These are phyloP conservation scores for Ustilago crameri DNA, from an alignment of 1,284 basidiomycete species.

Conservation along the genomic window DNA sequence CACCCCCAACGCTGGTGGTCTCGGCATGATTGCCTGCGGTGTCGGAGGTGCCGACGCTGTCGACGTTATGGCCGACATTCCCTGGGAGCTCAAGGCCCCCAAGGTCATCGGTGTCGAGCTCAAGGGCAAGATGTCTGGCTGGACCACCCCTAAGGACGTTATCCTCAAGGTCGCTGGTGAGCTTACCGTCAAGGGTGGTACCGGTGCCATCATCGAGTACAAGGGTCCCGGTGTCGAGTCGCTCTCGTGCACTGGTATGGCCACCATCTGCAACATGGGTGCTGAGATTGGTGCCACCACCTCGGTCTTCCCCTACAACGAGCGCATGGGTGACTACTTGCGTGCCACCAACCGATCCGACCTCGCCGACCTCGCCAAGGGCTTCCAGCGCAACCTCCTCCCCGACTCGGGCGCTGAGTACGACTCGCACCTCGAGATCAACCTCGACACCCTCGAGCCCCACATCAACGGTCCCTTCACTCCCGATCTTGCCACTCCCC, in stretches of 20 bases:
- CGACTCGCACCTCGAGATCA: slow-evolving; percentile 93
- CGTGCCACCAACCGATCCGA: slow-evolving; percentile 89
- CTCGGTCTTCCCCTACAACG: slow-evolving; percentile 98
- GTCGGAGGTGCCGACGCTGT: slow-evolving; percentile 99
- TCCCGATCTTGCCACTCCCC: slow-evolving; percentile 73
- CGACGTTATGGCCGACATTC: slow-evolving; percentile 96
- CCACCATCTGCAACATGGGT: slow-evolving; percentile 99
- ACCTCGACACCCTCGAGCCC: slow-evolving; percentile 95
- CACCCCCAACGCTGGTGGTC: slow-evolving; percentile 98
- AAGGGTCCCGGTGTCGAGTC: slow-evolving; percentile 82
- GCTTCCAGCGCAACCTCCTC: slow-evolving; percentile 89
- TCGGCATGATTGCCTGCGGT: slow-evolving; percentile 98
- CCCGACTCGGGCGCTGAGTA: slow-evolving; percentile 92
- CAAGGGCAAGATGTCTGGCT: slow-evolving; percentile 92
- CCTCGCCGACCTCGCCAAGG: slow-evolving; percentile 88
- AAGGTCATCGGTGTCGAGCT: slow-evolving; percentile 98
- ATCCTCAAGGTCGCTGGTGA: slow-evolving; percentile 68
- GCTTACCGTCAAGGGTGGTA: slow-evolving; percentile 68
- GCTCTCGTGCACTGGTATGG: slow-evolving; percentile 98
- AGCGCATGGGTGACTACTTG: slow-evolving; percentile 91
- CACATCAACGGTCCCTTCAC: slow-evolving; percentile 95
- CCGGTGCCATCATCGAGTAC: slow-evolving; percentile 69
- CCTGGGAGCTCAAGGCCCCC: slow-evolving; percentile 99
- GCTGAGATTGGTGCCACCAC: slow-evolving; percentile 99
- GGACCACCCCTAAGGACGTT: slow-evolving; percentile 89